These are phyloP conservation scores for Stemphylium vesicarium DNA, from an alignment of 2,329 filamentous ascomycete species.

Conservation along the genomic window DNA sequence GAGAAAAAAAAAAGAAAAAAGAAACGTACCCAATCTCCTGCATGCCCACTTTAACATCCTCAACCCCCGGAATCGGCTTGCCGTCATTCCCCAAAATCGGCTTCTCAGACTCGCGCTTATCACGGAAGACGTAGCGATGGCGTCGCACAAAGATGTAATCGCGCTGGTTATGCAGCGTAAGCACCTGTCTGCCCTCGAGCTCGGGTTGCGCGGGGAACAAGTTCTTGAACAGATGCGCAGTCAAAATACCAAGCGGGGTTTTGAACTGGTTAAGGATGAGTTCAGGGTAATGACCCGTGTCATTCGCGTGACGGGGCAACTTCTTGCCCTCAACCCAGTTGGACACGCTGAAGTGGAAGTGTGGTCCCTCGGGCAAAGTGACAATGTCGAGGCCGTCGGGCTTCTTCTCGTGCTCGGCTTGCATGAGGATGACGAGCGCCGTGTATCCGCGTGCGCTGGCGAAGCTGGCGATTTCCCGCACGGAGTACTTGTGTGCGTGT, in stretches of 20 bases:
- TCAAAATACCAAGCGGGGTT: constrained; percentile 86
- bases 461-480: constrained; percentile 88
- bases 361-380: constrained; percentile 82
- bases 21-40: constrained; percentile 75
- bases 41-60: constrained; percentile 83
- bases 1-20: background rate
- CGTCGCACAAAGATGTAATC: constrained; percentile 94
- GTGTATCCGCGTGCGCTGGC: constrained; percentile 84
- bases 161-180: constrained; percentile 92
- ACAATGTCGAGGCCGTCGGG: constrained; percentile 83
- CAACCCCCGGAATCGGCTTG: constrained; percentile 80
- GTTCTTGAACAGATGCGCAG: constrained; percentile 79
- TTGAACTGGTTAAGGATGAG: constrained; percentile 93
- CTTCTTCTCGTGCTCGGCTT: constrained; percentile 76
- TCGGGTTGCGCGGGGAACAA: constrained; percentile 84
- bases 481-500: constrained; percentile 87
- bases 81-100: constrained; percentile 82
- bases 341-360: constrained; percentile 88
- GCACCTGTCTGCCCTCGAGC: constrained; percentile 83
- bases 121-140: constrained; percentile 90
- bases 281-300: constrained; percentile 87
- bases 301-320: constrained; percentile 86
- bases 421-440: constrained; percentile 81
- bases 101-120: constrained; percentile 87
- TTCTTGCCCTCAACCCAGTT: constrained; percentile 91